These are phyloP conservation scores for Coelastrella sp. DNA, from an alignment of 139 green algal species.

Conservation along the genomic window DNA sequence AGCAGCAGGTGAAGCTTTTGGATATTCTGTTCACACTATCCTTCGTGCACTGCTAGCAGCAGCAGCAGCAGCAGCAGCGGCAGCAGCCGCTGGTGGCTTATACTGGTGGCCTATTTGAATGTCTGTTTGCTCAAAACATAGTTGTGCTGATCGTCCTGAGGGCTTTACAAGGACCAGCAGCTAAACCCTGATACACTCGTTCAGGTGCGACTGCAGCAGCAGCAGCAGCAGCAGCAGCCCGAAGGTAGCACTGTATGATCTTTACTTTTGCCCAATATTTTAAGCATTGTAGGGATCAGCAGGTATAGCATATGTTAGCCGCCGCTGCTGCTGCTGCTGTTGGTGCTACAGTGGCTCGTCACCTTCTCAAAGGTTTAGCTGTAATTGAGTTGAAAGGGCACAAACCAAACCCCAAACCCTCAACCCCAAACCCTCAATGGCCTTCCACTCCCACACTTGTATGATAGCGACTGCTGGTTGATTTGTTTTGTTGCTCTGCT, in stretches of 20 bases:
- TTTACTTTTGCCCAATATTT: slow-evolving; percentile 25
- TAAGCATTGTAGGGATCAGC: slow-evolving; percentile 34
- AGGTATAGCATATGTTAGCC: background rate
- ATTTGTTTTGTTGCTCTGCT: background rate
- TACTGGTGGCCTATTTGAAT: background rate
- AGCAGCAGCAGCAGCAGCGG: no score
- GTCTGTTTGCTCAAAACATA: slow-evolving; percentile 23
- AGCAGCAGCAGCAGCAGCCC: no score
- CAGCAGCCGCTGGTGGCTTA: no score
- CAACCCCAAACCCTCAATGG: no score
- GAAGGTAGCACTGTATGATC: slow-evolving; percentile 18
- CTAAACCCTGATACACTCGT: background rate
- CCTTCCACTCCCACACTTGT: no score
- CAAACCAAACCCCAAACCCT: no score
- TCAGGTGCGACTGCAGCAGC: background rate
- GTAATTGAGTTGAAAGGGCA: background rate
- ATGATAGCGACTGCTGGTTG: no score
- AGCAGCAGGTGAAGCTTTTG: background rate
- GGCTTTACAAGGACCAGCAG: slow-evolving; percentile 30
- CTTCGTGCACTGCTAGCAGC: background rate
- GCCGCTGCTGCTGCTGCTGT: no score
- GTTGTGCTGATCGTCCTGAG: slow-evolving; percentile 32
- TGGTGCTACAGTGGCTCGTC: background rate
- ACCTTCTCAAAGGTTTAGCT: background rate
- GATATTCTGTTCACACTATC: background rate